phyloP scores from a whole-genome alignment of 202 grass and related monocot genomes.

The Cymbopogon flexuosus region DNA sequence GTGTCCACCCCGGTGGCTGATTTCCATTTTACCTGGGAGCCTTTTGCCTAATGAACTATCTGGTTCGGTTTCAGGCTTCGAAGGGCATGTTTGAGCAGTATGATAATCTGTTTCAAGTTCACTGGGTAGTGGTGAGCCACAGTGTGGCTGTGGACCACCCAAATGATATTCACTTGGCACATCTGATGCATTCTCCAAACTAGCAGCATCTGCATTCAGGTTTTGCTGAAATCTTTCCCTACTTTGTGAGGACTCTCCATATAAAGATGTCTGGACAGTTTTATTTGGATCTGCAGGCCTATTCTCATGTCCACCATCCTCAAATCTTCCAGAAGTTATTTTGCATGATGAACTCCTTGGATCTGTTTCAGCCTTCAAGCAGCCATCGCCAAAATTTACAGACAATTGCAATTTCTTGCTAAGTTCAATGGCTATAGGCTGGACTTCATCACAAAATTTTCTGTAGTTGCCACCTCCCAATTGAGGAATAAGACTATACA shows the following conservation, averaged over 20 bases:
- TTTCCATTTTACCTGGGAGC: neutral
- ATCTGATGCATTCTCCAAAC: neutral
- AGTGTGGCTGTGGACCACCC: neutral
- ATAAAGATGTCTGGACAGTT: neutral
- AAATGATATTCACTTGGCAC: neutral
- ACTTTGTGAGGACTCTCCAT: neutral
- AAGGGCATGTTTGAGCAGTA: neutral
- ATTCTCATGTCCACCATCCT: neutral
- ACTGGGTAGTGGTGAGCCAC: constrained; percentile 18
- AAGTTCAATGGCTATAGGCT: too few relatives aligned
- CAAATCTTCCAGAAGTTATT: neutral
- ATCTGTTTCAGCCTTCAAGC: neutral
- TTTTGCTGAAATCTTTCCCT: neutral
- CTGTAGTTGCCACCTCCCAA: too few relatives aligned
- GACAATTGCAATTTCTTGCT: too few relatives aligned
- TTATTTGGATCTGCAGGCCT: neutral
- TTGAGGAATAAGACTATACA: too few relatives aligned
- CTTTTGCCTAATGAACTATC: constrained; percentile 51
- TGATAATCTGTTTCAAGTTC: neutral
- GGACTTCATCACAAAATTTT: too few relatives aligned
- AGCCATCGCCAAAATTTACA: too few relatives aligned
- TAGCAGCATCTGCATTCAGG: neutral
- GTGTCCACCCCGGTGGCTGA: constrained; percentile 7
- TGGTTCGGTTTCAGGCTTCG: constrained; percentile 39
- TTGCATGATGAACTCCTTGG: neutral